A percentile compares a stretch with the other conserved stretches of the same genome.
Conservation (phyloP, 192 early-diverging fungal species). For the Backusella australiensis region DNA sequence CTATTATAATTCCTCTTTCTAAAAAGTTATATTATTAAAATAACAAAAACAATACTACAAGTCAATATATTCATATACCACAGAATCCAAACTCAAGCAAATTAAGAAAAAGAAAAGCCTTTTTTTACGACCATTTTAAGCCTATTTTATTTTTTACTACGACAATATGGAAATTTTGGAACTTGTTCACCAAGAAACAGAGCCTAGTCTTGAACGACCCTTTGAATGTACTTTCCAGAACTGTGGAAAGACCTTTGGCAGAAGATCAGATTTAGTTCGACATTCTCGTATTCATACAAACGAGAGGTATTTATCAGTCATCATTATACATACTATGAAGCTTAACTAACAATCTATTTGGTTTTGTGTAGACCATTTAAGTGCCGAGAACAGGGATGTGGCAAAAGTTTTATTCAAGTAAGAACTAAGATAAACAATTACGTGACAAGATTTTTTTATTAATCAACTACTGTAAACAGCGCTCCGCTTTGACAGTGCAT, state of each 20-base stretch:
- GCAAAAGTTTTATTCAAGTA: constrained; percentile 78
- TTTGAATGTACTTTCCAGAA: constrained; percentile 58
- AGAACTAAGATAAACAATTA: constrained; percentile 52
- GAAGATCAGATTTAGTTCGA: constrained; percentile 69
- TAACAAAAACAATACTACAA: not conserved
- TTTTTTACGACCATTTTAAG: not conserved
- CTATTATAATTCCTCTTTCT: not conserved
- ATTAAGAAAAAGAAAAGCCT: not conserved
- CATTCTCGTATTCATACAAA: constrained; percentile 81
- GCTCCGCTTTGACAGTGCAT: constrained; percentile 80
- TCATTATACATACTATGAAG: not conserved
- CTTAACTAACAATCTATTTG: not conserved
- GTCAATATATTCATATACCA: not conserved
- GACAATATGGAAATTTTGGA: constrained; percentile 57
- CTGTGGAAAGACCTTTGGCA: constrained; percentile 69
- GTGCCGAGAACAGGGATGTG: constrained; percentile 63
- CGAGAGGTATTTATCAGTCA: constrained; percentile 53
- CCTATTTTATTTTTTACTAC: not conserved
- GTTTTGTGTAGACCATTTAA: constrained; percentile 54
- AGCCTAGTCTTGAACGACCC: constrained; percentile 45
- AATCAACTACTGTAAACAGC: constrained; percentile 34
- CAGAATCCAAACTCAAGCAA: not conserved
- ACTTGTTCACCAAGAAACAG: constrained; percentile 51
- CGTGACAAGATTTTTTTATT: constrained; percentile 8
- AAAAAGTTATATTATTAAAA: not conserved